phyloP scores from a whole-genome alignment of 2,329 filamentous ascomycete species.

The Colletotrichum incanum region DNA sequence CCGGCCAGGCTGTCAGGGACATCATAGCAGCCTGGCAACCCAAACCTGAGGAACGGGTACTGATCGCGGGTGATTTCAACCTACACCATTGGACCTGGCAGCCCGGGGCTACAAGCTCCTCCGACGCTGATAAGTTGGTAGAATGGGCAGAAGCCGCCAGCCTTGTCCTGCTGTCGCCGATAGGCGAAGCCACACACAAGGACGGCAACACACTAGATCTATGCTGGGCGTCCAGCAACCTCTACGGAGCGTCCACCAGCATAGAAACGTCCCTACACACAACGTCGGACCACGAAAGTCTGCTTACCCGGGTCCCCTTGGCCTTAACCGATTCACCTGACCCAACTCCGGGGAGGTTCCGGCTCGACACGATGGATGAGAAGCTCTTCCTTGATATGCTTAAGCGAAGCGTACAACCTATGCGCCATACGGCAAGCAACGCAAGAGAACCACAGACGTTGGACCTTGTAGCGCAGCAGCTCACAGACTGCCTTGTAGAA shows the following conservation, averaged over 20 bases:
- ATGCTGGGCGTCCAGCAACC: slow-evolving; percentile 10
- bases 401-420: background rate
- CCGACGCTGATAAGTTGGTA: background rate
- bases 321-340: background rate
- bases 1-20: background rate
- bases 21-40: slow-evolving; percentile 10
- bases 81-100: slow-evolving; percentile 1
- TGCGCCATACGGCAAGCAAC: background rate
- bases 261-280: slow-evolving; percentile 11
- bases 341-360: slow-evolving; percentile 6
- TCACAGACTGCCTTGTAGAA: slow-evolving; percentile 1
- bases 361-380: slow-evolving; percentile 3
- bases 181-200: slow-evolving; percentile 6
- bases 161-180: slow-evolving; percentile 2
- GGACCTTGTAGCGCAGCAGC: background rate
- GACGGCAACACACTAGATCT: slow-evolving; percentile 8
- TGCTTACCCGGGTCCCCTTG: slow-evolving; percentile 21
- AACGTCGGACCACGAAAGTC: slow-evolving; percentile 6
- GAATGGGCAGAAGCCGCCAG: background rate
- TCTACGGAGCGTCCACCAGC: slow-evolving; percentile 3
- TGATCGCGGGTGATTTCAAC: slow-evolving; percentile 8
- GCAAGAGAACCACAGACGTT: background rate
- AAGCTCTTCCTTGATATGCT: background rate
- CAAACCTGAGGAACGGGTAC: background rate
- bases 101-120: background rate